Evolutionary conservation across 345 rosid species (phyloP).

Genomic region (Dovyalis caffra): DNA sequence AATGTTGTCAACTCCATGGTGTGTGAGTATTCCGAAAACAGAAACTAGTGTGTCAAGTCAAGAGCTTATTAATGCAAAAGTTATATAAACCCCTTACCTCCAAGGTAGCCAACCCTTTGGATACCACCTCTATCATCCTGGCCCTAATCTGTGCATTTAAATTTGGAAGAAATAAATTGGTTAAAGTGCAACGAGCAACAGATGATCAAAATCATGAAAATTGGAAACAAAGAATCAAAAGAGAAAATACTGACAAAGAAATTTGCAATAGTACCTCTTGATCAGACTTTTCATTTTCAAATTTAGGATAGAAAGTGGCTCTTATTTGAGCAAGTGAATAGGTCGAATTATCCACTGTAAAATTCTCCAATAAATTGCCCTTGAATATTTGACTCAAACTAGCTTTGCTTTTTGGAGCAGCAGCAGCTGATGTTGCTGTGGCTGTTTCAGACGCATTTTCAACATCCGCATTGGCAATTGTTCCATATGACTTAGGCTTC

Average conservation of each 20-base stretch:
- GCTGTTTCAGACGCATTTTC: slow-evolving; percentile 26
- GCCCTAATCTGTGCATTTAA: slow-evolving; percentile 55
- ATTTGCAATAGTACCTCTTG: slow-evolving; percentile 60
- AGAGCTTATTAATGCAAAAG: not conserved
- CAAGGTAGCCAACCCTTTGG: slow-evolving; percentile 73
- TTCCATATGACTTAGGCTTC: slow-evolving; percentile 59
- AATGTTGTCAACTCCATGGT: too few relatives aligned
- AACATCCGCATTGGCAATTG: too few relatives aligned
- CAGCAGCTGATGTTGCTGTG: too few relatives aligned
- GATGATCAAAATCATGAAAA: not conserved
- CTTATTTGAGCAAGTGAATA: slow-evolving; percentile 73
- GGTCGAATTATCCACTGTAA: slow-evolving; percentile 60
- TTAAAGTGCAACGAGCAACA: not conserved
- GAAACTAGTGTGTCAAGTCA: not conserved
- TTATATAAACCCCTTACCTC: slow-evolving; percentile 53
- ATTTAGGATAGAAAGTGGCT: slow-evolving; percentile 97
- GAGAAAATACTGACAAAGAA: too few relatives aligned
- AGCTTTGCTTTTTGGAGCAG: slow-evolving; percentile 21
- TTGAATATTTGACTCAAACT: slow-evolving; percentile 48
- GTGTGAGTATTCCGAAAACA: not conserved
- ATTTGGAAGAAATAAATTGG: slow-evolving; percentile 4
- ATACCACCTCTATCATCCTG: slow-evolving; percentile 89
- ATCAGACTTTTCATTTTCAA: slow-evolving; percentile 97
- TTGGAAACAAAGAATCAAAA: not conserved
- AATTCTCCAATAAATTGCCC: slow-evolving; percentile 51